Base-by-base conservation (phyloP, 2,329 filamentous ascomycete species). In the Boeremia lycopersici region DNA sequence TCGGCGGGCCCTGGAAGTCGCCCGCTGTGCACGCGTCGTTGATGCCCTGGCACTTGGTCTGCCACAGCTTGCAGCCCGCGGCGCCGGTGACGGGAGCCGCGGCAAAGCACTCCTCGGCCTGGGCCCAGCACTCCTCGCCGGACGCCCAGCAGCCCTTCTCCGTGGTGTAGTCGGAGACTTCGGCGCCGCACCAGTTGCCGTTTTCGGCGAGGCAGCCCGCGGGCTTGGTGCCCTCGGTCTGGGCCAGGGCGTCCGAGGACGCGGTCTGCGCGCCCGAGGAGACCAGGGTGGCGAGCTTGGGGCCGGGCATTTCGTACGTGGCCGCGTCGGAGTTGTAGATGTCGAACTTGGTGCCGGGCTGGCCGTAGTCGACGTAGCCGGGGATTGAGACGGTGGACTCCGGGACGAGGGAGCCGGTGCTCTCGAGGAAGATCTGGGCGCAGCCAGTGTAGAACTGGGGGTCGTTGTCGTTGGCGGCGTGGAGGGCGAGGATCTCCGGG, bases 371-470 rank as follows among this genome's bases (percentile, higher is more conserved):
- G 48, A 90, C 81, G 63, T 90, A 82, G 7, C 88, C 88, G 0
- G 88, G 89, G 56, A 91, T 91, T 47, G 78, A 81, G 53, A 88
- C 86, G 3, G 80, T 82, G 0, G 84, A 83, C 45, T 70, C 69
- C 6, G 84, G 75, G 1, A 78, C 71, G 0, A 84, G 75, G 44
- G 77, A 72, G 6, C 78, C 81, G 1, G 74, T 70, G 41, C 81
- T 81, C 28, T 84, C 66, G 42, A 92, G 73, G 68, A 84, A 89
- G 59, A 91, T 78, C 73, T 92, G 89, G 1, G 87, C 87, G 70
- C 89, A 92, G 46, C 87, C 86, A 46, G 83, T 77, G 71, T 89
- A 92, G 75, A 89, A 89, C 72, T 92, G 88, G n/a, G 89, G 73
- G 48, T 73, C 70, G 8, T 76, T 77, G 28, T 79, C 74, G 56